Evolutionary conservation across 140 eudicot genomes (phyloP).

Genomic region (Anethum foeniculum): DNA sequence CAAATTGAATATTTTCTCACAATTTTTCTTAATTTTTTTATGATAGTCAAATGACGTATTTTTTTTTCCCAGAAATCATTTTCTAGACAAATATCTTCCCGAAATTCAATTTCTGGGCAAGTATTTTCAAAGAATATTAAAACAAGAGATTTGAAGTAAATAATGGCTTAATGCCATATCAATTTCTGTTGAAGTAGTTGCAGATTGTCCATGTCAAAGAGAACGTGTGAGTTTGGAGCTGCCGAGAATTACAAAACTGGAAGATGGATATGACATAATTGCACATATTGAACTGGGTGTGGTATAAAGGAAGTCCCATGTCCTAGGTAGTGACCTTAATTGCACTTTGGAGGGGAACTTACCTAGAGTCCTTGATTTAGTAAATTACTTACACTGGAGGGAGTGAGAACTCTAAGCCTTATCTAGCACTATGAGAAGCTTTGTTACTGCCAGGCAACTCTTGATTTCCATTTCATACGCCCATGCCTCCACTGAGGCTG

Average conservation of each 20-base stretch:
- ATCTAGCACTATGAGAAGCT: not conserved
- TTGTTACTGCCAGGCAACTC: not conserved
- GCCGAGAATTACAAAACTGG: not conserved
- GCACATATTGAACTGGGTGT: not conserved
- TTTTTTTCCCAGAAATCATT: too few relatives aligned
- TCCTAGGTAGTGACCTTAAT: not conserved
- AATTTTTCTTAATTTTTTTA: too few relatives aligned
- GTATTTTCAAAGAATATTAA: not conserved
- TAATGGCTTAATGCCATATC: not conserved
- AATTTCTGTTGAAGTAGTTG: not conserved
- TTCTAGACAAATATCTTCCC: too few relatives aligned
- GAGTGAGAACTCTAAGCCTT: not conserved
- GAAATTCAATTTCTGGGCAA: too few relatives aligned
- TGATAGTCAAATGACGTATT: too few relatives aligned
- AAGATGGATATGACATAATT: not conserved
- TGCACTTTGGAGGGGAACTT: not conserved
- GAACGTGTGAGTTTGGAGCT: not conserved
- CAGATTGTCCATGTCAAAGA: not conserved
- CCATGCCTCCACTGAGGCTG: not conserved
- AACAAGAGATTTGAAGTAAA: not conserved
- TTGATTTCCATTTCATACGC: not conserved
- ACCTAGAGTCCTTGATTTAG: not conserved
- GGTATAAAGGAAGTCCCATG: not conserved
- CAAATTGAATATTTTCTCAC: too few relatives aligned
- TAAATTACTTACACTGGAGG: not conserved